Evolutionary conservation across 2,329 filamentous ascomycete genomes (phyloP), one percentile per base, ranked within the genome.

Genomic region (Xylaria arbuscula): DNA sequence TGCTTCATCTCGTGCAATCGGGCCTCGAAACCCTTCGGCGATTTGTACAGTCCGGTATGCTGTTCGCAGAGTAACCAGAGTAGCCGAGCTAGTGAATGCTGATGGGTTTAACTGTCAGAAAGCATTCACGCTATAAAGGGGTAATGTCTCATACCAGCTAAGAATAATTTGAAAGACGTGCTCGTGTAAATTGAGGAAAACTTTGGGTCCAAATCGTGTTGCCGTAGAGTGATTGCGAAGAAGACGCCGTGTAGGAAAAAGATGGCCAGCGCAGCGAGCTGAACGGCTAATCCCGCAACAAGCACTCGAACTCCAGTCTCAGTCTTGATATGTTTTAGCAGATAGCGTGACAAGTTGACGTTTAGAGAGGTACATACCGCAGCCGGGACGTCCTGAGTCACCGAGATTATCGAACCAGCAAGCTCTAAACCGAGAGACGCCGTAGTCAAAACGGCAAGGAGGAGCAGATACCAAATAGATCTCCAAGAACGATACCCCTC

Each of bases 211-310:
- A 83, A 76, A 15, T 75, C 71, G 36, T 81, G 78, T 40, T 77
- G 78, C 17, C 80, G 78, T 8, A 85, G 70, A 42, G 77, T 76
- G 40, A 81, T 72, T 15, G 79, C 79, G 50, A 86, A 84, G 70
- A 83, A 57, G 79, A 78, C 65, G 80, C 82, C 62, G 77, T 76
- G 22, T 24, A 72, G 75, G 19, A 81, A 76, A 64, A 83, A 84
- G 11, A 80, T 71, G 34, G 81, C 55, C 10, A 87, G 75, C 4
- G 81, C 78, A 5, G 77, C 64, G 2, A 81, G 74, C 67, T 86
- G 85, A 22, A 87, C 74, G 1, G 76, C 81, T 13, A 87, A 71
- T 8, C 85, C 85, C 1, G 77, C 80, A 7, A 83, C 76, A n/a
- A 84, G 74, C 13, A 87, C 76, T 28, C 76, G 77, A 34, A 78